Evolutionary conservation across 768 basidiomycete genomes (phyloP), one percentile per base, ranked within the genome.

Genomic region (Termitomyces sp.): DNA sequence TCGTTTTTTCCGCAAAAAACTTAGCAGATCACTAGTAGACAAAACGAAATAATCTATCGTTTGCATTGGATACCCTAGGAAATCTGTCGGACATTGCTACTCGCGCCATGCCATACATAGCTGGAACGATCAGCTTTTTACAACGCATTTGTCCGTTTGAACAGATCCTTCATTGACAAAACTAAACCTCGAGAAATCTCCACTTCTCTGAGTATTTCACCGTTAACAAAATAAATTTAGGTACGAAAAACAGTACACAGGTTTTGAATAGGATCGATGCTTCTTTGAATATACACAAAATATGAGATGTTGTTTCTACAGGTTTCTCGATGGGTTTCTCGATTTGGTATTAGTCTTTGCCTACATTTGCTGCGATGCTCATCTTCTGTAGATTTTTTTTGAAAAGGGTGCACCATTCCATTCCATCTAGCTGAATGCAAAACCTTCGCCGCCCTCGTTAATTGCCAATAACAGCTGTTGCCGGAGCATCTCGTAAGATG

Each of bases 401-500:
- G 20, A 7, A 51, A 20, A 36, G 14, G 20, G 46, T 62, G 38
- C 42, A 69, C 53, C 65, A 83, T 84, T 40, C 42, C 43, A 29
- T 3, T 58, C 32, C 43, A 34, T 62, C 69, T 73, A 81, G 66
- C 79, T 81, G 73, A 96, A 96, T 56, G 93, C 96, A 73, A 98
- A 98, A 48, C 94, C 94, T 78, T 96, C 94, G 25, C 92, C 93
- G 55, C 95, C 96, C 74, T 98, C 97, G 68, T 91, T 94, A 70
- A 98, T 96, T 40, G 96, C 94, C 64, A 96, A 80, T 58, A 96
- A 75, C 42, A 99, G 74, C 72, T 93, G 93, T 65, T 92, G 91
- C 32, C 97, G 86, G 64, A 99, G 83, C 84, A 95, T 95, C 72
- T 99, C 97, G 70, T 99, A 98, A 17, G 92, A 94, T 2, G 92